Base-by-base conservation (phyloP, 2,329 filamentous ascomycete species). In the Malbranchea zuffiana region DNA sequence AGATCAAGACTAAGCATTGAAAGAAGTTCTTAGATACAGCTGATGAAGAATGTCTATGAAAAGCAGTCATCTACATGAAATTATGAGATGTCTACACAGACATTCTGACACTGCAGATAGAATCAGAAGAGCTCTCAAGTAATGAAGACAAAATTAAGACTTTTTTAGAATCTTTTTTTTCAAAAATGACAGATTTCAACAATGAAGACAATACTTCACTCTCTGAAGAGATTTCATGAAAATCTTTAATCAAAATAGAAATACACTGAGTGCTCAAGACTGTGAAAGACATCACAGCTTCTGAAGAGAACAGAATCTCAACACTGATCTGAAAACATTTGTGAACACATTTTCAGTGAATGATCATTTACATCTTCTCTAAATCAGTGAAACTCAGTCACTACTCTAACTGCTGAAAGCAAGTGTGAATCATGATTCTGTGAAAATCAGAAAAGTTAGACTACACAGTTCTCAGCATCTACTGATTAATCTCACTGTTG, bases 11-110 rank as follows among this genome's bases (percentile, higher is more conserved):
- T 7, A 34, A 35, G 7, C 32, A 51, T 23, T 52, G 30, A 43
- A 52, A 42, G 39, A 30, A 49, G n/a, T 52, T 52, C 32, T 40
- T 50, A 15, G 43, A 50, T 30, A 41, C 45, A 40, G 46, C 43
- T 8, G 36, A 28, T 6, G 29, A 45, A 36, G 37, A 40, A 17
- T 27, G 47, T 3, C 36, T 50, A 3, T 48, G 33, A 46, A 46
- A 46, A 37, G 35, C 40, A 31, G 44, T 37, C 17, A 43, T 29
- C 17, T 47, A 50, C 13, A 41, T 47, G 13, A 23, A 15, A 3
- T 40, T 32, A 10, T 24, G 24, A 34, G 45, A 47, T 17, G 8
- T 34, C 18, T 44, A 44, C 16, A 26, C 37, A 1, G 45, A 35
- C 31, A 45, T 50, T 16, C 47, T 45, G 15, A 26, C 34, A 25